Percentiles rank a stretch among this genome's conserved stretches.
phyloP scores from a whole-genome alignment of 768 basidiomycete genomes.

The Mycena venus region DNA sequence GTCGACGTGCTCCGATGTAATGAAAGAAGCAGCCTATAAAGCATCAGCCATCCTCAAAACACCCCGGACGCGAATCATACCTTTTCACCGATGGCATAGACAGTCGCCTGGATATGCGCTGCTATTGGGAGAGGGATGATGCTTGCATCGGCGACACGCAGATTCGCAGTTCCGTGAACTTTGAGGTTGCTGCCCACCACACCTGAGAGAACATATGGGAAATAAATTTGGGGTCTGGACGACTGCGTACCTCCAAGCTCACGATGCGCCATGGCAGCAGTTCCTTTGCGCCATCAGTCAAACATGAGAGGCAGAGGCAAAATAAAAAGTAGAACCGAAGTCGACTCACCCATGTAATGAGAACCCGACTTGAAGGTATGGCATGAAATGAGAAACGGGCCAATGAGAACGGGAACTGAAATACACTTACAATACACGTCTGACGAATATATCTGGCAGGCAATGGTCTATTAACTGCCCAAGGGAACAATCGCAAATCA shows the following conservation, averaged over 20 bases:
- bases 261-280: constrained; percentile 12
- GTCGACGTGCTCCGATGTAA: too few species aligned
- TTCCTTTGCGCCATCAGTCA: not conserved
- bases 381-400: not conserved
- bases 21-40: too few species aligned
- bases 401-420: not conserved
- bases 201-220: constrained; percentile 7
- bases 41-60: too few species aligned
- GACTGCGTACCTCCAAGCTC: not conserved
- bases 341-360: constrained; percentile 15
- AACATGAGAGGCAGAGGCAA: too few species aligned
- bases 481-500: not conserved
- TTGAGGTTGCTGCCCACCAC: constrained; percentile 33
- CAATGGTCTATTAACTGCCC: not conserved
- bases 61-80: too few species aligned
- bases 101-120: constrained; percentile 31
- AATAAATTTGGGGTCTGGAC: too few species aligned
- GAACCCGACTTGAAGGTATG: not conserved
- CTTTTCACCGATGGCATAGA: constrained; percentile 37
- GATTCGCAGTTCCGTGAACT: constrained; percentile 30
- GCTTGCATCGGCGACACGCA: constrained; percentile 36
- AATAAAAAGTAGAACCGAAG: not conserved
- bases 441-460: constrained; percentile 1
- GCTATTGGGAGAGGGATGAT: constrained; percentile 30
- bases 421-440: not conserved